Conservation (phyloP, 192 early-diverging fungal genomes). For the Linnemannia schmuckeri region DNA sequence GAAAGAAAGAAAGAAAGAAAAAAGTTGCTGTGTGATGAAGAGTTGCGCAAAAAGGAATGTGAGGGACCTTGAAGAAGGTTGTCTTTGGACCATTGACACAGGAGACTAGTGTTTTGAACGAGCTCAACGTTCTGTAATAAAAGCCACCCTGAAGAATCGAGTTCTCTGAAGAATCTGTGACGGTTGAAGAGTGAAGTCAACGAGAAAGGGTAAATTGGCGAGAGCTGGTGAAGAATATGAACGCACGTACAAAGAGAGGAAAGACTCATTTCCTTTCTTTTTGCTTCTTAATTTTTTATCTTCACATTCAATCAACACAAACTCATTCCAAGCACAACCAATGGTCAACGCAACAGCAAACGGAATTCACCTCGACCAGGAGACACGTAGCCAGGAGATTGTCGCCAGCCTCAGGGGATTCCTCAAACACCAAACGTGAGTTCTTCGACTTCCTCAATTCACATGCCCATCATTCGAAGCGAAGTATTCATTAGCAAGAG, state of each 20-base stretch:
- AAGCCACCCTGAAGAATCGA: background rate
- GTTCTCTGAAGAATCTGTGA: too few relatives aligned
- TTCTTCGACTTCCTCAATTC: background rate
- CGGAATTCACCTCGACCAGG: slow-evolving; percentile 25
- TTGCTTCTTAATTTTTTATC: background rate
- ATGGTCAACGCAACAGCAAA: slow-evolving; percentile 34
- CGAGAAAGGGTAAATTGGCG: background rate
- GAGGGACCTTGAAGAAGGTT: background rate
- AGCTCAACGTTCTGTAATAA: background rate
- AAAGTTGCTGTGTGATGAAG: background rate
- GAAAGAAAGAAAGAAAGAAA: background rate
- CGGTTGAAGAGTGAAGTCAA: background rate
- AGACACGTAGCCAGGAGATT: slow-evolving; percentile 50
- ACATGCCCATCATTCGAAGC: background rate
- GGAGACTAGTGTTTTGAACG: background rate
- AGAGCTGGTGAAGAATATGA: background rate
- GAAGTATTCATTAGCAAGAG: background rate
- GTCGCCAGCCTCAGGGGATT: slow-evolving; percentile 37
- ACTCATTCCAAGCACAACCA: background rate
- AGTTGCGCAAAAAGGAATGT: background rate
- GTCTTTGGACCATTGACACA: too few relatives aligned
- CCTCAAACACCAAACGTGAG: slow-evolving; percentile 53
- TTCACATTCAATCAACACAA: background rate
- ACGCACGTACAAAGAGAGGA: background rate
- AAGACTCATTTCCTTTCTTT: background rate